Evolutionary conservation across 176 grass and related monocot genomes (phyloP).

Genomic region (Oryza nivara): DNA sequence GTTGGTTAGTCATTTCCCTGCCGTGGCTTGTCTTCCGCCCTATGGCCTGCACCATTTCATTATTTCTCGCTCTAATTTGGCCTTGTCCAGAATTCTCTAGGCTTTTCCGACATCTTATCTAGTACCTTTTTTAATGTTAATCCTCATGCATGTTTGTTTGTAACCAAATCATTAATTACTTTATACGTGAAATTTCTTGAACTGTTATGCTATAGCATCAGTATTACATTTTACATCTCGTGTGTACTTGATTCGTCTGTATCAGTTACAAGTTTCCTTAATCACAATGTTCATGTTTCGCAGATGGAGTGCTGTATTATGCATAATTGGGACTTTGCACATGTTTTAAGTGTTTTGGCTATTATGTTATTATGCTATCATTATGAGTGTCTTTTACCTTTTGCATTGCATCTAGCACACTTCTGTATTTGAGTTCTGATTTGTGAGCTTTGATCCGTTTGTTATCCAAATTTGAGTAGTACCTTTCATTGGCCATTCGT

Average conservation of each 20-base stretch:
- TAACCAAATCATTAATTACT: background rate
- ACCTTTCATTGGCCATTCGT: background rate
- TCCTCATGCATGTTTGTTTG: background rate
- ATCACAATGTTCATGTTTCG: background rate
- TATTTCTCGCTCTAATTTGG: background rate
- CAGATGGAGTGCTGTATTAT: background rate
- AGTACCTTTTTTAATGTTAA: background rate
- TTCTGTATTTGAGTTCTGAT: slow-evolving; percentile 17
- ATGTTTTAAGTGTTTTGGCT: slow-evolving; percentile 6
- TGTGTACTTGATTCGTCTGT: slow-evolving; percentile 3
- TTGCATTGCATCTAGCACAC: background rate
- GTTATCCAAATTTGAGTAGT: slow-evolving; percentile 3
- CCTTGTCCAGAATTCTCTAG: background rate
- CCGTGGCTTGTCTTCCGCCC: background rate
- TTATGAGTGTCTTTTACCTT: background rate
- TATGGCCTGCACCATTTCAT: background rate
- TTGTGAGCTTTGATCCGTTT: background rate
- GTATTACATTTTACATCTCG: background rate
- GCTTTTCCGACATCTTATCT: background rate
- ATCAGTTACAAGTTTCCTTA: slow-evolving; percentile 6
- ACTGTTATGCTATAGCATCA: slow-evolving; percentile 1
- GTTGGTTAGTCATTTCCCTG: slow-evolving; percentile 2
- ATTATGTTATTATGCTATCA: background rate
- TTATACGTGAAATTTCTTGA: background rate
- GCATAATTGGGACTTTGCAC: slow-evolving; percentile 1